Conservation (phyloP, 805 yeast genomes). For the Ogataea trehalophila region DNA sequence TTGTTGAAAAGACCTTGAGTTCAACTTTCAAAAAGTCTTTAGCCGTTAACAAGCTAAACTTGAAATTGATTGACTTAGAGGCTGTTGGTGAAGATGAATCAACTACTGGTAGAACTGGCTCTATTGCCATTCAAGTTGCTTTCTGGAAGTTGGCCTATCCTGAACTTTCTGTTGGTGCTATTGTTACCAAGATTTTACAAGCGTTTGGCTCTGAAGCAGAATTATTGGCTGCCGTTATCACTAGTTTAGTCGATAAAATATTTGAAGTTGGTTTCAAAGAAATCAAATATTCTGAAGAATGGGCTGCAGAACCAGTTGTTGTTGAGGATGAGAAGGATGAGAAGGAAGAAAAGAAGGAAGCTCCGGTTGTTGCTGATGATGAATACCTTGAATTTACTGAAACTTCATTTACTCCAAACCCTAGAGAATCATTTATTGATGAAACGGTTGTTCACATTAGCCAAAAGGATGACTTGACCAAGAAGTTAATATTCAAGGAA, state of each 20-base stretch:
- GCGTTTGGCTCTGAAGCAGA: slow-evolving; percentile 82
- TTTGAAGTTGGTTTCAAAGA: slow-evolving; percentile 40
- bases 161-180: slow-evolving; percentile 49
- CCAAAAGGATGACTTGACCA: slow-evolving; percentile 46
- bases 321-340: slow-evolving; percentile 15
- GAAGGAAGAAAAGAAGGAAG: slow-evolving; percentile 5
- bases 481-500: slow-evolving; percentile 75
- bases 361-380: slow-evolving; percentile 17
- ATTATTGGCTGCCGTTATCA: slow-evolving; percentile 65
- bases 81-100: slow-evolving; percentile 62
- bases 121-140: slow-evolving; percentile 72
- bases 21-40: slow-evolving; percentile 45
- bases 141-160: slow-evolving; percentile 74
- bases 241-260: slow-evolving; percentile 57
- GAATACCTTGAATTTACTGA: slow-evolving; percentile 56
- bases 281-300: slow-evolving; percentile 31
- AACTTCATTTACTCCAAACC: slow-evolving; percentile 61
- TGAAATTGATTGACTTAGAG: slow-evolving; percentile 58
- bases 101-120: slow-evolving; percentile 69
- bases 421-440: slow-evolving; percentile 44
- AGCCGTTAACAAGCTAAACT: slow-evolving; percentile 46
- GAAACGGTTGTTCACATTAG: slow-evolving; percentile 36
- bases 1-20: slow-evolving; percentile 50
- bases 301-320: slow-evolving; percentile 18
- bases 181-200: slow-evolving; percentile 73